These are phyloP conservation scores for Ogataea zsoltii DNA, from an alignment of 805 yeast species.

Conservation along the genomic window DNA sequence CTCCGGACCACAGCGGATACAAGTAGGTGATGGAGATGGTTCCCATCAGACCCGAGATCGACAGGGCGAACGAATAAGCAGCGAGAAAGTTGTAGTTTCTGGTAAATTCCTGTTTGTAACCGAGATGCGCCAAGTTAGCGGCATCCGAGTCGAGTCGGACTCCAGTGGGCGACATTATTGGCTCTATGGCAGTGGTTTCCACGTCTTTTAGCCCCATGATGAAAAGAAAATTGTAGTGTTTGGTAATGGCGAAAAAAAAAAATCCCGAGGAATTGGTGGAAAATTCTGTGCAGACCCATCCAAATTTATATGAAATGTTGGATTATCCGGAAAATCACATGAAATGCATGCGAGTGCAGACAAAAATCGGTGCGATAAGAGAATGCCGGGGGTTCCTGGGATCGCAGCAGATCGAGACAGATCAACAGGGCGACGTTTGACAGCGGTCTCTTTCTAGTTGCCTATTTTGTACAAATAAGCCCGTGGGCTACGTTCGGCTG, in stretches of 20 bases:
- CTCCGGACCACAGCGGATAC: conserved; percentile 52
- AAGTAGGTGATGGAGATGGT: conserved; percentile 55
- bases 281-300: not conserved
- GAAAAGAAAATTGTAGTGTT: not conserved
- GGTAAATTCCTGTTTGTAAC: conserved; percentile 61
- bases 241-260: not conserved
- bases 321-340: too few relatives aligned
- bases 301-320: not conserved
- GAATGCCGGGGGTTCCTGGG: too few relatives aligned
- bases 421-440: not conserved
- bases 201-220: conserved; percentile 16
- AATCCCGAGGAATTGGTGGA: not conserved
- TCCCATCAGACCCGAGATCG: conserved; percentile 66
- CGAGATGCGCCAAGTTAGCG: conserved; percentile 42
- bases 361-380: too few relatives aligned
- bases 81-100: conserved; percentile 60
- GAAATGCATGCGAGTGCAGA: too few relatives aligned
- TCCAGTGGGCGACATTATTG: conserved; percentile 23
- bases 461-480: conserved; percentile 3
- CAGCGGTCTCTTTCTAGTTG: not conserved
- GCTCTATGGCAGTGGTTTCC: conserved; percentile 21
- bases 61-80: conserved; percentile 64
- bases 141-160: conserved; percentile 33
- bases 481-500: not conserved
- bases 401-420: not conserved